These are phyloP conservation scores for Triadica sebifera DNA, from an alignment of 345 rosid genomes.

Conservation along the genomic window DNA sequence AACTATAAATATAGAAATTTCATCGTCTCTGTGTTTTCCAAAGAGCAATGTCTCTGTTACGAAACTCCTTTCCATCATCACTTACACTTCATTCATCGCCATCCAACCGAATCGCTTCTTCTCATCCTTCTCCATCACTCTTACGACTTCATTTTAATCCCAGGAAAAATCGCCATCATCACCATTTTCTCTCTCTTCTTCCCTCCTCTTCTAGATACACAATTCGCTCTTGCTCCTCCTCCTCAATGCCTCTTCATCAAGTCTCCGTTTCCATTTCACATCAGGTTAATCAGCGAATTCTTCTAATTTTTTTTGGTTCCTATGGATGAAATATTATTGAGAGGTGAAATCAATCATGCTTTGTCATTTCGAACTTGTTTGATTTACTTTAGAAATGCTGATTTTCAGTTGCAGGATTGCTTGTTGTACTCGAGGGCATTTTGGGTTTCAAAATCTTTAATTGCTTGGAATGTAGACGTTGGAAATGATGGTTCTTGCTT, in stretches of 20 bases:
- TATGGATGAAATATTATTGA: background rate
- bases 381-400: slow-evolving; percentile 20
- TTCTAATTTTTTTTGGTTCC: background rate
- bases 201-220: slow-evolving; percentile 16
- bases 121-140: background rate
- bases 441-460: slow-evolving; percentile 61
- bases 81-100: background rate
- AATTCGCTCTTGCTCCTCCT: slow-evolving; percentile 37
- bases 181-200: slow-evolving; percentile 13
- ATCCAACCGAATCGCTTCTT: background rate
- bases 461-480: slow-evolving; percentile 80
- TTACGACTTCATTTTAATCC: slow-evolving; percentile 16
- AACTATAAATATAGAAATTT: background rate
- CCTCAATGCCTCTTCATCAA: slow-evolving; percentile 47
- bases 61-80: background rate
- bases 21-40: background rate
- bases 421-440: slow-evolving; percentile 60
- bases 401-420: slow-evolving; percentile 46
- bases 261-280: slow-evolving; percentile 33
- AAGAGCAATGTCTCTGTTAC: background rate
- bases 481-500: slow-evolving; percentile 58
- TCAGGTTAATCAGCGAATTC: slow-evolving; percentile 39
- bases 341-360: background rate
- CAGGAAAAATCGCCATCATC: slow-evolving; percentile 1
- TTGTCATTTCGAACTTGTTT: slow-evolving; percentile 10